A percentile compares a stretch with the other conserved stretches of the same genome.
phyloP scores from a whole-genome alignment of 2,329 filamentous ascomycete genomes.

The Calonectria honghensis region DNA sequence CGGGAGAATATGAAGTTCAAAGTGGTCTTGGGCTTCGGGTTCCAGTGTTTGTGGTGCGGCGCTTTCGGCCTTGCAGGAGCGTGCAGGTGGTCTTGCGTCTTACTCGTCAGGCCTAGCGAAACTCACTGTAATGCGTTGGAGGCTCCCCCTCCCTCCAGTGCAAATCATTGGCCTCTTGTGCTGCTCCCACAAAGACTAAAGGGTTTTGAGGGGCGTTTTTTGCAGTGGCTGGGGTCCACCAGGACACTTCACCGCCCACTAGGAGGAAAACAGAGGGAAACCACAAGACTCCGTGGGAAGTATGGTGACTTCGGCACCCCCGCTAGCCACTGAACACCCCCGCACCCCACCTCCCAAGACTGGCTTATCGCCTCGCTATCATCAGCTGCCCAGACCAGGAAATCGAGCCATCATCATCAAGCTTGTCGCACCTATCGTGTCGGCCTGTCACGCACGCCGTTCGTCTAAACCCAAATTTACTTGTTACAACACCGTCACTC shows the following conservation, averaged over 20 bases:
- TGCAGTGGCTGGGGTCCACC: slow-evolving; percentile 14
- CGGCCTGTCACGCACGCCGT: slow-evolving; percentile 3
- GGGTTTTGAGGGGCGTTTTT: not conserved
- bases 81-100: slow-evolving; percentile 14
- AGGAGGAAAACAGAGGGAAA: not conserved
- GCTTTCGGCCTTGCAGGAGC: slow-evolving; percentile 27
- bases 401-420: slow-evolving; percentile 53
- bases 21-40: slow-evolving; percentile 30
- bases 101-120: slow-evolving; percentile 14
- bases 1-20: slow-evolving; percentile 22
- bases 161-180: not conserved
- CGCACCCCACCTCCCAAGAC: slow-evolving; percentile 49
- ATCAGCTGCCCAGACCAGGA: slow-evolving; percentile 39
- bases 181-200: not conserved
- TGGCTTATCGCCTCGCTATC: slow-evolving; percentile 48
- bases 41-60: slow-evolving; percentile 27
- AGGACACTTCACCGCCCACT: slow-evolving; percentile 23
- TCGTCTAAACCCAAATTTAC: not conserved
- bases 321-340: slow-evolving; percentile 30
- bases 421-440: slow-evolving; percentile 40
- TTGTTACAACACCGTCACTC: not conserved
- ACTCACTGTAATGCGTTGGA: not conserved
- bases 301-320: slow-evolving; percentile 24
- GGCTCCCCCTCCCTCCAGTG: slow-evolving; percentile 4
- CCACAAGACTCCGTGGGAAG: not conserved